Evolutionary conservation across 768 basidiomycete genomes (phyloP), one percentile per base, ranked within the genome.

Genomic region (Russula olivacea): DNA sequence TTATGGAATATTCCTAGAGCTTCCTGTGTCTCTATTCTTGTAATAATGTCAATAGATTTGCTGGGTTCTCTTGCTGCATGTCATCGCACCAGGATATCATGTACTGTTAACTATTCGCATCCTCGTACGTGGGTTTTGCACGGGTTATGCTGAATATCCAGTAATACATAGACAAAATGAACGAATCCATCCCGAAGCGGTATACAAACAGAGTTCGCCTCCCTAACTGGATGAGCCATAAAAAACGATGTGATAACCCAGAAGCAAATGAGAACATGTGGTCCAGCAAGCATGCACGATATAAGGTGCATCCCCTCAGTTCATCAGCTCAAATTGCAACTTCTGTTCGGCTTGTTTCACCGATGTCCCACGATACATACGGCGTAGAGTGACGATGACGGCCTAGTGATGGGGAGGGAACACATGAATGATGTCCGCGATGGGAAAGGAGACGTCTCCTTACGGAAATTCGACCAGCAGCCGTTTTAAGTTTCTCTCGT

Each of bases 341-440:
- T 55, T 59, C 58, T 59, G 47, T 59, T 64, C 63, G 58, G 57
- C 30, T 55, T 64, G 52, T 47, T 55, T 59, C 53, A 50, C 63
- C 21, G 63, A 59, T 11, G 19, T 59, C 32, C 63, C 47, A 21
- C 63, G 52, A 36, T 59, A 64, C 38, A 64, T 55, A 0, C 63
- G 53, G 3, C 58, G 63, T 34, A 64, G 15, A 28, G 63, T 55
- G 58, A 59, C 53, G 38, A 64, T 43, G 47, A 55, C 53, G 30
- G 63, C 58, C 63, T 64, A n/a, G 45, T 36, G 15, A 63, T 23
- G 3, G 25, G 43, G 10, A 38, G 14, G 12, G 10, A 28, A 7
- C n/a, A 47, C 25, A 53, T 63, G 19, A 58, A 48, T 32, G 25
- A 47, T 17, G 45, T 17, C 23, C 43, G 23, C 8, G 17, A 17